phyloP scores from a whole-genome alignment of 1,284 basidiomycete species.

The Apiotrichum montevideense region DNA sequence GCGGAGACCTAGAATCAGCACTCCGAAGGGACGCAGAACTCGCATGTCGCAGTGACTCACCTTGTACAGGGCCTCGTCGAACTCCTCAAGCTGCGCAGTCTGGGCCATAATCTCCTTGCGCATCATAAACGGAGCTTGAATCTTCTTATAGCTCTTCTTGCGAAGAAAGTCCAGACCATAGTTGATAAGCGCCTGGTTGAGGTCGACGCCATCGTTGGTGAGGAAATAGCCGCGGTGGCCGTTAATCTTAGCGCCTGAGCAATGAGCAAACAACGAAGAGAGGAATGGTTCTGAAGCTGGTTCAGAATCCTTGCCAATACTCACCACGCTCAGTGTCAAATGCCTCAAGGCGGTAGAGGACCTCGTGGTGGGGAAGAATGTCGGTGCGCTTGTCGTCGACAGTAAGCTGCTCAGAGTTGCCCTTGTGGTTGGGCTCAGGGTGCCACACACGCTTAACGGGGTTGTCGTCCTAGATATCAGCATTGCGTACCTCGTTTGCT shows the following conservation, averaged over 20 bases:
- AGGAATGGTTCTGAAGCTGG: too few relatives aligned
- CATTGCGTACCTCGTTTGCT: too few relatives aligned
- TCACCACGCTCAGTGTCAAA: slow-evolving; percentile 89
- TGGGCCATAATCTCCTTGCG: slow-evolving; percentile 95
- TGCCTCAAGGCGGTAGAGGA: slow-evolving; percentile 83
- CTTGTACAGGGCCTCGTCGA: slow-evolving; percentile 98
- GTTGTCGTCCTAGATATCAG: slow-evolving; percentile 71
- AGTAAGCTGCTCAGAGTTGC: slow-evolving; percentile 46
- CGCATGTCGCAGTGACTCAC: too few relatives aligned
- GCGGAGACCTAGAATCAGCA: slow-evolving; percentile 56
- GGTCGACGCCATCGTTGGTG: slow-evolving; percentile 89
- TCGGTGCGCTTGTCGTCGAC: slow-evolving; percentile 57
- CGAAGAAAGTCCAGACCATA: slow-evolving; percentile 93
- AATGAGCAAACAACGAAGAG: slow-evolving; percentile 44
- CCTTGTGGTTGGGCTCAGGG: slow-evolving; percentile 64
- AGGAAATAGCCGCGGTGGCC: slow-evolving; percentile 97
- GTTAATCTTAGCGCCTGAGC: slow-evolving; percentile 63
- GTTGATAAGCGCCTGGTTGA: slow-evolving; percentile 92
- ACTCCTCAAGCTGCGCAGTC: slow-evolving; percentile 95
- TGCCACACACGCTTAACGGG: slow-evolving; percentile 74
- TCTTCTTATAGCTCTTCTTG: slow-evolving; percentile 77
- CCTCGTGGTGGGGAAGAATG: slow-evolving; percentile 94
- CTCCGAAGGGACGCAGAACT: background rate
- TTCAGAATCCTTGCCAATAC: slow-evolving; percentile 34
- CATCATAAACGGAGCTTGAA: slow-evolving; percentile 98